Conservation (phyloP, 306 rosid genomes). For the Quercus rubra region DNA sequence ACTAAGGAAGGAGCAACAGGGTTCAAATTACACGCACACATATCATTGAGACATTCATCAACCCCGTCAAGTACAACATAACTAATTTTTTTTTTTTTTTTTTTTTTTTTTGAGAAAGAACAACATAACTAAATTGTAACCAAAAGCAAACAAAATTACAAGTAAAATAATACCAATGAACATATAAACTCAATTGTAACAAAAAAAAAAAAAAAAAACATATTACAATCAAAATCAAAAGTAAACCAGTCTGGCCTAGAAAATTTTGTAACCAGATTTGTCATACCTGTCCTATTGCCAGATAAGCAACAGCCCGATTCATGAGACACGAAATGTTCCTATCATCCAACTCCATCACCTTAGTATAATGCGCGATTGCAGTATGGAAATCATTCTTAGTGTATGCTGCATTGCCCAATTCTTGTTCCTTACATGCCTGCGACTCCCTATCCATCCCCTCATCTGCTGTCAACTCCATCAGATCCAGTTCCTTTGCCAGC, state of each 20-base stretch:
- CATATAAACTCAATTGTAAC: no score
- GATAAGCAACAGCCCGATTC: slow-evolving; percentile 85
- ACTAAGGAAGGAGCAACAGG: neutral
- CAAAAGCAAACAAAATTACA: no score
- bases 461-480: slow-evolving; percentile 46
- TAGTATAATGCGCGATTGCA: slow-evolving; percentile 75
- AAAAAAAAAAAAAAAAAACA: no score
- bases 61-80: neutral
- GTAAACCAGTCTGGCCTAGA: no score
- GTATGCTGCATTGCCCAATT: slow-evolving; percentile 80
- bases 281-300: slow-evolving; percentile 88
- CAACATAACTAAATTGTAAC: neutral
- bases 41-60: no score
- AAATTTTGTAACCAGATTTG: neutral
- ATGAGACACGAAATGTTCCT: slow-evolving; percentile 66
- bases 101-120: no score
- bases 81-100: no score
- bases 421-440: slow-evolving; percentile 76
- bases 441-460: slow-evolving; percentile 52
- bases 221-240: neutral
- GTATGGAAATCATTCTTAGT: slow-evolving; percentile 85
- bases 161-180: no score
- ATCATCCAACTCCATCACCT: slow-evolving; percentile 79
- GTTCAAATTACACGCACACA: neutral
- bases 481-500: slow-evolving; percentile 47